A percentile compares a stretch with the other conserved stretches of the same genome.
Evolutionary conservation across 768 basidiomycete genomes (phyloP).

Genomic region (Mycena galericulata): DNA sequence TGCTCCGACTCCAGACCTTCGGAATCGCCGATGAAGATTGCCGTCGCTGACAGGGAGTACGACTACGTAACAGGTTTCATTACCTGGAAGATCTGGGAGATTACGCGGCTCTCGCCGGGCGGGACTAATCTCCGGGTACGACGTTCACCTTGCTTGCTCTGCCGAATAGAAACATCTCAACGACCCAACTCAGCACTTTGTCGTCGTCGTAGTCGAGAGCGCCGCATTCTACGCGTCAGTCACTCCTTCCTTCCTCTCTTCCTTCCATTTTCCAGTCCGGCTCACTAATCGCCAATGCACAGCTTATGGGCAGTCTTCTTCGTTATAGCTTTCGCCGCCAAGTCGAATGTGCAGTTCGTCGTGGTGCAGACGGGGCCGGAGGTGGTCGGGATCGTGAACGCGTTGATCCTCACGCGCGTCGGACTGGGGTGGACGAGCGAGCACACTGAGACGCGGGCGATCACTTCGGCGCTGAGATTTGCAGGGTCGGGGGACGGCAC

Average conservation of each 20-base stretch:
- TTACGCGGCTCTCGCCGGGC: neutral
- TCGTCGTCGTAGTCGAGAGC: conserved; percentile 20
- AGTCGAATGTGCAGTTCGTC: neutral
- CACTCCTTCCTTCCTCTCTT: neutral
- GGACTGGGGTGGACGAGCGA: conserved; percentile 8
- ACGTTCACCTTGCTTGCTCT: neutral
- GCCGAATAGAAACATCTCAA: neutral
- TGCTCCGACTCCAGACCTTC: neutral
- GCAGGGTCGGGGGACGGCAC: too few species aligned
- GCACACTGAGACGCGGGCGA: too few species aligned
- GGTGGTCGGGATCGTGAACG: conserved; percentile 18
- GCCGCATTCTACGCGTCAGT: conserved; percentile 15
- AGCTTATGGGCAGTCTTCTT: conserved; percentile 2
- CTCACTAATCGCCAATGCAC: neutral
- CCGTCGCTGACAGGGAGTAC: neutral
- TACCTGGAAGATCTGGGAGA: conserved; percentile 4
- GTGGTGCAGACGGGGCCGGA: neutral
- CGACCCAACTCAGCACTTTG: neutral
- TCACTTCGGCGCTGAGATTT: too few species aligned
- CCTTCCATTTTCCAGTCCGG: neutral
- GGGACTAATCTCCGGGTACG: neutral
- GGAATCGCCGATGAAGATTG: too few species aligned
- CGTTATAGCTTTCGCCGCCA: neutral
- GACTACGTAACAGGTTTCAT: conserved; percentile 8
- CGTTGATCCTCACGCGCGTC: conserved; percentile 13